Base-by-base conservation (phyloP, 2,329 filamentous ascomycete species). In the Xylariomycetidae sp. region DNA sequence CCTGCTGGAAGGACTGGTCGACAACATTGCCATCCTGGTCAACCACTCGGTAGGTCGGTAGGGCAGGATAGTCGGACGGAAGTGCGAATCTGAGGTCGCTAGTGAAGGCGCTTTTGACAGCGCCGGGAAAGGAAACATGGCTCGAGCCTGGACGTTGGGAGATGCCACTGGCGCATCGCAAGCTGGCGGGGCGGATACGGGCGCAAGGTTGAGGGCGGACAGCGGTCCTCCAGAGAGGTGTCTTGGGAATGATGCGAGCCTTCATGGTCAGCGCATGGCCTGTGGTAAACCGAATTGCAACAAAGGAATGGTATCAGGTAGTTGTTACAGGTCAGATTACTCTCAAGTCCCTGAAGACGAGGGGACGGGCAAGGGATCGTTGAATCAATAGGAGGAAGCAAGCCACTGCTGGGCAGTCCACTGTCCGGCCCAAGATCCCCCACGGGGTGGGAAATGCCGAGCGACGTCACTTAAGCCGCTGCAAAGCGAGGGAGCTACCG, bases 61-160 rank as follows among this genome's bases (percentile, higher is more conserved):
- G 83, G 5, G 88, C 82, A 20, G 79, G 69, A 49, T 81, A 74
- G 32, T 79, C 75, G 25, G 79, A 73, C 1, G 89, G 85, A 31
- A 76, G 74, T 35, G 85, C 76, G 60, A 95, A 96, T 25, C 73
- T 68, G 60, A 96, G 80, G 0, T 72, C 69, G 44, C 76, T 82
- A 4, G 86, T 94, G 61, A 98, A 98, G 42, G 86, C 85, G 57
- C 87, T 95, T 59, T 95, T 90, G 32, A 96, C 70, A 1, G 92
- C 92, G n/a, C 92, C 92, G 0, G 92, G 92, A 48, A 98, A 98
- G n/a, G 72, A 74, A 14, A 79, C 71, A 46, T 68, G 67, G 31
- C 66, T 64, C 1, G 73, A 68, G 37, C 76, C 68, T 8, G 70
- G 74, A 10, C 67, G 64, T 48, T 78, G 74, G 4, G 73, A 75